A percentile compares a stretch with the other conserved stretches of the same genome.
phyloP scores from a whole-genome alignment of 1,284 basidiomycete genomes.

The Agaricales sp. region DNA sequence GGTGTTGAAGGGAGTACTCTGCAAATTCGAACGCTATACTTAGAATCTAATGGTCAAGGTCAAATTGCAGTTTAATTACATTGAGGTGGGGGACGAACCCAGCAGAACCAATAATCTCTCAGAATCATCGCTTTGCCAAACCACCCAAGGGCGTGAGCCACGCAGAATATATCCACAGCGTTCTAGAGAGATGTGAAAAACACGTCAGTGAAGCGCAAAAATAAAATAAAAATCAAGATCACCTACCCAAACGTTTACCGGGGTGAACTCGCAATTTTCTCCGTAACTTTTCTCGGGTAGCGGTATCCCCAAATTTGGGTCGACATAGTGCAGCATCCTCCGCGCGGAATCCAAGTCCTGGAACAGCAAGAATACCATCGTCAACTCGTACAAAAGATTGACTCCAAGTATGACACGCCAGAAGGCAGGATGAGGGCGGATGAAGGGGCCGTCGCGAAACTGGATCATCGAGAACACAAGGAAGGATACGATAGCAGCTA shows the following conservation, averaged over 20 bases:
- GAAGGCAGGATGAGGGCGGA: slow-evolving; percentile 66
- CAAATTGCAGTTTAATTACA: slow-evolving; percentile 6
- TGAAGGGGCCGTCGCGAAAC: slow-evolving; percentile 76
- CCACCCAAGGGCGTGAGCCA: slow-evolving; percentile 77
- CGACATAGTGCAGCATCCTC: slow-evolving; percentile 66
- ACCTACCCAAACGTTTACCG: slow-evolving; percentile 55
- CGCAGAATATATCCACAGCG: slow-evolving; percentile 73
- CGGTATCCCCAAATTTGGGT: slow-evolving; percentile 58
- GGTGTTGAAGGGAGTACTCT: slow-evolving; percentile 77
- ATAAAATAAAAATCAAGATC: slow-evolving; percentile 6
- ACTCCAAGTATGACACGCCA: slow-evolving; percentile 68
- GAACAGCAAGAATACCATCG: slow-evolving; percentile 73
- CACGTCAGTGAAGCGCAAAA: no score
- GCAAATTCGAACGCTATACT: slow-evolving; percentile 80
- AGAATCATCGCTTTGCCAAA: slow-evolving; percentile 81
- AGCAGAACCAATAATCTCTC: slow-evolving; percentile 85
- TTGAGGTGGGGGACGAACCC: slow-evolving; percentile 34
- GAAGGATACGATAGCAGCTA: slow-evolving; percentile 61
- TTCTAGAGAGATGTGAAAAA: slow-evolving; percentile 33
- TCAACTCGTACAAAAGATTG: slow-evolving; percentile 73
- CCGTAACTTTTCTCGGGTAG: slow-evolving; percentile 78
- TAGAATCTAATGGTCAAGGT: slow-evolving; percentile 44
- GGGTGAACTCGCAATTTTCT: slow-evolving; percentile 64
- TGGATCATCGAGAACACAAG: slow-evolving; percentile 75
- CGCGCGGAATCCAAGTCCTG: slow-evolving; percentile 74